Base-by-base conservation (phyloP, 306 rosid species). In the Fagus crenata region DNA sequence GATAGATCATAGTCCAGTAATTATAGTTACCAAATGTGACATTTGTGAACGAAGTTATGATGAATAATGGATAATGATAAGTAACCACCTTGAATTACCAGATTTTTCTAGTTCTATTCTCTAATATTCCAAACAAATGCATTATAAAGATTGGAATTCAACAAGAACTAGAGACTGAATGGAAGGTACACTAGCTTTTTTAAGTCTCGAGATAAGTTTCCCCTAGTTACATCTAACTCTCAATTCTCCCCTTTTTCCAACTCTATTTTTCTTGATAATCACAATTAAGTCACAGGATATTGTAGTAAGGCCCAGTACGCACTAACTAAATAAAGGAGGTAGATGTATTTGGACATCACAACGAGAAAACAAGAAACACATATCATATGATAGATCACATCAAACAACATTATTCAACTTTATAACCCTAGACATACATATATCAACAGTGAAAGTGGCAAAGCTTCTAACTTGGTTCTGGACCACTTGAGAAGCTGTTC, bases 391-490 rank as follows among this genome's bases (percentile, higher is more conserved):
- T 39, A 75, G 56, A 61, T 77, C 56, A 49, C 76, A 84, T 77
- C 43, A 75, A 79, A 78, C 68, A 83, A 49, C 56, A 85, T 18
- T 58, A 49, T 76, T 79, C 56, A 78, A 88, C 83, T 76, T 78
- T 40, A 81, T 64, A 85, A 79, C 71, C 76, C 89, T 84, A 84
- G 89, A 92, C 94, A 90, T 88, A 85, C 87, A 82, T 85, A 89
- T 82, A 84, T 72, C 56, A 81, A 80, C 63, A 89, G 82, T 75
- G 93, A 84, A 89, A 92, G 85, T 75, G 86, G 82, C 68, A 90
- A 88, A 94, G 87, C 87, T 87, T 89, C 90, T 92, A 94, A 92
- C 98, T 89, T 94, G 98, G 87, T 90, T 94, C 91, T 92, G 95
- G 91, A 94, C 90, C 85, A 94, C 98, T 94, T 87, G 97, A 72